phyloP scores from a whole-genome alignment of 164 flowering plant species.

The Pachysandra terminalis region DNA sequence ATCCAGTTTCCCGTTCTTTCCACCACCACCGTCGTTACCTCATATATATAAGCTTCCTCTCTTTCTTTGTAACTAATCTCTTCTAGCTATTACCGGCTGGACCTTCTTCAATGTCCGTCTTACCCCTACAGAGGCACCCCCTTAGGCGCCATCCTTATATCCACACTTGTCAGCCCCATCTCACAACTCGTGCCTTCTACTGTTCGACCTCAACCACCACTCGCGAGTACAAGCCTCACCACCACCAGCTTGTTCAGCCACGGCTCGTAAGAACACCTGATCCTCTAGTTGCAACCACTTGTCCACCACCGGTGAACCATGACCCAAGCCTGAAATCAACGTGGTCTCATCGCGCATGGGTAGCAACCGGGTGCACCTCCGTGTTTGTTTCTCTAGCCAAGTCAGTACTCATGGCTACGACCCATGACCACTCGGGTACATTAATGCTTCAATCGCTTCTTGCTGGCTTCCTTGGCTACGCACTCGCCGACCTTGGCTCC shows the following conservation, averaged over 20 bases:
- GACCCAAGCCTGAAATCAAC: conserved; percentile 57
- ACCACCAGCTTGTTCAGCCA: conserved; percentile 3
- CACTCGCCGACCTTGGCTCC: conserved; percentile 75
- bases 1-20: not conserved
- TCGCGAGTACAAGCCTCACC: not conserved
- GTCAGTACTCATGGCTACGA: conserved; percentile 22
- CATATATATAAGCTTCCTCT: not conserved
- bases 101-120: conserved; percentile 43
- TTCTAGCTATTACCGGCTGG: too few species aligned
- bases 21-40: conserved; percentile 6
- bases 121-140: conserved; percentile 30
- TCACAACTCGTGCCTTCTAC: not conserved
- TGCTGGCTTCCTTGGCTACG: conserved; percentile 58
- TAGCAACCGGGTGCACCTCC: conserved; percentile 65
- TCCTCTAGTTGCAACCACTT: not conserved
- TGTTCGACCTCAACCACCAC: conserved; percentile 11
- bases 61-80: too few species aligned
- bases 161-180: conserved; percentile 10
- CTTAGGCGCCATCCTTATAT: conserved; percentile 12
- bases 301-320: conserved; percentile 15
- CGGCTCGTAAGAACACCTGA: too few species aligned
- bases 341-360: conserved; percentile 87
- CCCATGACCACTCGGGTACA: conserved; percentile 23
- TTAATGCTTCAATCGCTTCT: conserved; percentile 47
- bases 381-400: conserved; percentile 51